phyloP scores from a whole-genome alignment of 306 rosid genomes.

The Cajanus cajan region DNA sequence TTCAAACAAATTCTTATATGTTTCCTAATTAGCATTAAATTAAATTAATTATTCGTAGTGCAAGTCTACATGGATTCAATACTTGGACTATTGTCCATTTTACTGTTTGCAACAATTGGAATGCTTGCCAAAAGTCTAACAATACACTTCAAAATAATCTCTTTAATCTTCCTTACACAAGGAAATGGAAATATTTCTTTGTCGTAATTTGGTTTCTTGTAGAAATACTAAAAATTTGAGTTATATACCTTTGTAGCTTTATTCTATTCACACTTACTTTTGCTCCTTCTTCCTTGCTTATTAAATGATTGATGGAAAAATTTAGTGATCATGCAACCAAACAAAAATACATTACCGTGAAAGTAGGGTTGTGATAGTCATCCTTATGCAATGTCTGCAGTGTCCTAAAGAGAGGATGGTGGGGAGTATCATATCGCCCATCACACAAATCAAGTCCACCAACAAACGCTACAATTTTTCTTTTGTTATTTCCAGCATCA shows the following conservation, averaged over 20 bases:
- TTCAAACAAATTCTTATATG: too few species aligned
- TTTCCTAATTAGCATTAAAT: too few species aligned
- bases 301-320: not conserved
- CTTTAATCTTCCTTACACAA: not conserved
- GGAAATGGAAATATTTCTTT: not conserved
- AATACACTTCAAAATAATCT: not conserved
- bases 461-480: slow-evolving; percentile 90
- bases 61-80: too few species aligned
- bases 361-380: slow-evolving; percentile 95
- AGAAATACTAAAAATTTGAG: not conserved
- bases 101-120: too few species aligned
- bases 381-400: slow-evolving; percentile 82
- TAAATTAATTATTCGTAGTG: too few species aligned
- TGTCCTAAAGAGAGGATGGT: slow-evolving; percentile 71
- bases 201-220: not conserved
- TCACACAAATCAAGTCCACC: slow-evolving; percentile 98
- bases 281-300: not conserved
- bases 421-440: slow-evolving; percentile 90
- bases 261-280: not conserved
- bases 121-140: too few species aligned
- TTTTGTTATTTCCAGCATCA: slow-evolving; percentile 70
- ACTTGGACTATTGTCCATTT: too few species aligned
- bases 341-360: slow-evolving; percentile 54
- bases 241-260: not conserved
- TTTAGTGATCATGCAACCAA: slow-evolving; percentile 24